phyloP scores from a whole-genome alignment of 352 stramenopile species.

The Aphanomyces invadans region DNA sequence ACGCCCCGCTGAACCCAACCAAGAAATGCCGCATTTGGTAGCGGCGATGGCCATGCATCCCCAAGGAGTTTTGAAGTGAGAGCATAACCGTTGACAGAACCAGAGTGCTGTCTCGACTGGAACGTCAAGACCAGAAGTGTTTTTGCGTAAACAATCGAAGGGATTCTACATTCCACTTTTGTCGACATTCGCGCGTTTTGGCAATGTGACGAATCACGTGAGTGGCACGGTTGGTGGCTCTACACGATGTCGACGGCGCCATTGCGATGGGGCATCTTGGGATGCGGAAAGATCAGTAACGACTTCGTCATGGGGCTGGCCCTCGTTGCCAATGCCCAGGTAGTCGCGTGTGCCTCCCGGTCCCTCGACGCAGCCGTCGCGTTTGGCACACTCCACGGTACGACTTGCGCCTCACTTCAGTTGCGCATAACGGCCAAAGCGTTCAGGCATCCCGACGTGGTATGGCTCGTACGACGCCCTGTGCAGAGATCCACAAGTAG shows the following conservation, averaged over 20 bases:
- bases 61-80: neutral
- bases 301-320: slow-evolving; percentile 47
- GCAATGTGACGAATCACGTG: too few species aligned
- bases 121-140: too few species aligned
- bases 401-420: neutral
- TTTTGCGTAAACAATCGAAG: too few species aligned
- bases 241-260: slow-evolving; percentile 1
- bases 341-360: slow-evolving; percentile 44
- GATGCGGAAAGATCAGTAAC: slow-evolving; percentile 56
- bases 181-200: neutral
- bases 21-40: slow-evolving; percentile 23
- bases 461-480: slow-evolving; percentile 86
- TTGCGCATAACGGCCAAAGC: too few species aligned
- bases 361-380: slow-evolving; percentile 40
- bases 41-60: neutral
- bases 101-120: too few species aligned
- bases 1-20: neutral
- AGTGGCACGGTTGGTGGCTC: neutral
- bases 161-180: neutral
- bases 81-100: too few species aligned
- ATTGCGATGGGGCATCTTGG: slow-evolving; percentile 58
- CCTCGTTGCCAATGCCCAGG: slow-evolving; percentile 25
- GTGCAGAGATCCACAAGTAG: slow-evolving; percentile 60
- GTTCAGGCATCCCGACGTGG: slow-evolving; percentile 38
- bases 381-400: slow-evolving; percentile 37